phyloP scores from a whole-genome alignment of 225 moss, liverwort and hornwort genomes.

The Sphagnum tenellum region DNA sequence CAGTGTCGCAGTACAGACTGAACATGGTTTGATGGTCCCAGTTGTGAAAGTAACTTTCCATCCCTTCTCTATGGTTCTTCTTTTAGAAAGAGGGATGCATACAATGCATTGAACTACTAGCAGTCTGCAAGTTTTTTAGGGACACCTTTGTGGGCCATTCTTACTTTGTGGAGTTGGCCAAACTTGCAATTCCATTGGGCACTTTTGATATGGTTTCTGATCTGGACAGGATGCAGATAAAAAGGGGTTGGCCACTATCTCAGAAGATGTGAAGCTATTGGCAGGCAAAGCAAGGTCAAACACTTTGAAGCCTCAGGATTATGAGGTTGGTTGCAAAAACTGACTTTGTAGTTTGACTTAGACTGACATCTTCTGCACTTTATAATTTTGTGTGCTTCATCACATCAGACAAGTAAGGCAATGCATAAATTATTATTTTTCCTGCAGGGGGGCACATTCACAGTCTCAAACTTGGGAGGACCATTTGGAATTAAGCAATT shows the following conservation, averaged over 20 bases:
- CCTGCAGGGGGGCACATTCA: constrained; percentile 61
- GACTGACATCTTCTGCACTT: too few species aligned
- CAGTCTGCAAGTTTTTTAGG: too few species aligned
- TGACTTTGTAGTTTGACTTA: too few species aligned
- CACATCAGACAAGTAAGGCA: too few species aligned
- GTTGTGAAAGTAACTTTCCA: constrained; percentile 43
- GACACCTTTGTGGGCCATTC: too few species aligned
- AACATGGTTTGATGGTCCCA: constrained; percentile 54
- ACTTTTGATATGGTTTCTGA: neutral
- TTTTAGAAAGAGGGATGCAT: too few species aligned
- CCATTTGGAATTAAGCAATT: constrained; percentile 60
- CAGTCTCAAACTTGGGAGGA: constrained; percentile 52
- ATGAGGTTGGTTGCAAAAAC: constrained; percentile 24
- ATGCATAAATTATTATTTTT: neutral
- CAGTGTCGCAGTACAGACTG: constrained; percentile 59
- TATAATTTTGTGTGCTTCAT: too few species aligned
- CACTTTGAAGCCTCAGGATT: constrained; percentile 46
- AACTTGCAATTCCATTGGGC: too few species aligned
- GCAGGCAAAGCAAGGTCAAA: constrained; percentile 58
- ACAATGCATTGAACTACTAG: too few species aligned
- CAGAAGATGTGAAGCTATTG: constrained; percentile 52
- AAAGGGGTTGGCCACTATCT: constrained; percentile 53
- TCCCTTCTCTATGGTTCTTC: neutral
- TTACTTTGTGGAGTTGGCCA: too few species aligned
- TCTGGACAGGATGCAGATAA: constrained; percentile 49